Percentiles rank a stretch among this genome's conserved stretches.
phyloP scores from a whole-genome alignment of 1,284 basidiomycete species.

The Tilletiopsis washingtonensis region DNA sequence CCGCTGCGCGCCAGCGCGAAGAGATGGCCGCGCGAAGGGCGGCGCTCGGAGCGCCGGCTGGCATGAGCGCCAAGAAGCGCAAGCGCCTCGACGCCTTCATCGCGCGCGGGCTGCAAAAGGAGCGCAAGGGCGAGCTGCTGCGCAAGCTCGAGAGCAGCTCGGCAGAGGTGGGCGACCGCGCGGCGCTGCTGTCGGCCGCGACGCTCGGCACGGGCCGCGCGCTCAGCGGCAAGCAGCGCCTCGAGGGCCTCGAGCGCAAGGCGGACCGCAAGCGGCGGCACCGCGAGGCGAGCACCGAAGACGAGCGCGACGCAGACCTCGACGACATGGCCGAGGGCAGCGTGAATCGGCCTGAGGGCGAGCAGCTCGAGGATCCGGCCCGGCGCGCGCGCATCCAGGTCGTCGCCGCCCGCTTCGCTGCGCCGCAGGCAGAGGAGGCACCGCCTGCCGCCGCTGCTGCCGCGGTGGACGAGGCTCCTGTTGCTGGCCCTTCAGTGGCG shows the following conservation, averaged over 20 bases:
- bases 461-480: constrained; percentile 5
- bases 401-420: constrained; percentile 17
- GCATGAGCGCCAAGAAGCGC: constrained; percentile 45
- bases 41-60: not conserved
- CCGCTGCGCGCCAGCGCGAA: not conserved
- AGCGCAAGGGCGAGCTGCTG: constrained; percentile 39
- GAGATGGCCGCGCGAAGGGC: not conserved
- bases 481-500: too few species aligned
- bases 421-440: constrained; percentile 9
- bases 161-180: constrained; percentile 28
- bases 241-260: constrained; percentile 16
- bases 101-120: constrained; percentile 45
- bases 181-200: constrained; percentile 33
- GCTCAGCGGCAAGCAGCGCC: constrained; percentile 9
- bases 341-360: not conserved
- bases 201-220: constrained; percentile 42
- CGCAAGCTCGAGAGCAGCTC: constrained; percentile 38
- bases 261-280: constrained; percentile 1
- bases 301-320: constrained; percentile 6
- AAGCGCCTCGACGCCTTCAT: constrained; percentile 48
- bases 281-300: constrained; percentile 4
- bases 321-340: not conserved
- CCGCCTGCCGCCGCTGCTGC: constrained; percentile 2
- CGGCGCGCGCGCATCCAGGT: constrained; percentile 22
- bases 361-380: constrained; percentile 14